phyloP scores from a whole-genome alignment of 257 asterid species.

The Paulownia fortunei region DNA sequence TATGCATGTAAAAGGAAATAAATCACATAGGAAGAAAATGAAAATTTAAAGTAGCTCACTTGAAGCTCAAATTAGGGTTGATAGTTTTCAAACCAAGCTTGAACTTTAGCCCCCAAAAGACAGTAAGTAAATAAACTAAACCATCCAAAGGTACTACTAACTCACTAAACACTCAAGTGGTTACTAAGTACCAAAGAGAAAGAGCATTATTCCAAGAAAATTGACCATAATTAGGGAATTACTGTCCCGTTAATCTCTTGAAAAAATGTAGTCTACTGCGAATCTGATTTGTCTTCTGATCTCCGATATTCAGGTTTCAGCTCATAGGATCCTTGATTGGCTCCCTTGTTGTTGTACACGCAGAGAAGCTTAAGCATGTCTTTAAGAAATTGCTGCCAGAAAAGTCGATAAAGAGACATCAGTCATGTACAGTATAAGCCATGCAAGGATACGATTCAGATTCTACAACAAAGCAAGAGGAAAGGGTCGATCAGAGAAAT shows the following conservation, averaged over 20 bases:
- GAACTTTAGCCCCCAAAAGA: neutral
- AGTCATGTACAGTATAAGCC: neutral
- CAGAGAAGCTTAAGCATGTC: slow-evolving; percentile 88
- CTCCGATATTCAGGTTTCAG: slow-evolving; percentile 87
- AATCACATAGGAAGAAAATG: neutral
- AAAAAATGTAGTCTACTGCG: slow-evolving; percentile 23
- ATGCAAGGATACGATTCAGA: neutral
- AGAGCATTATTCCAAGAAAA: neutral
- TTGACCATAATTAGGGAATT: neutral
- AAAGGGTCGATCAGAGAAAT: neutral
- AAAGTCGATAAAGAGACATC: neutral
- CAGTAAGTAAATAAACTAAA: neutral
- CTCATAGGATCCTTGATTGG: slow-evolving; percentile 90
- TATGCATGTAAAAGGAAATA: too few relatives aligned
- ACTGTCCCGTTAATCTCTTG: neutral
- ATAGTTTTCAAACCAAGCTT: neutral
- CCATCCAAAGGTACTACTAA: neutral
- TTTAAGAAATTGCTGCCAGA: slow-evolving; percentile 83
- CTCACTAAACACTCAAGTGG: neutral
- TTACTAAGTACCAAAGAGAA: neutral
- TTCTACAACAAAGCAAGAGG: neutral
- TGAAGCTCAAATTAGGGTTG: neutral
- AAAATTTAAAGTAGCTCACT: neutral
- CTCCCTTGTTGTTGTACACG: slow-evolving; percentile 85
- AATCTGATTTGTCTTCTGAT: slow-evolving; percentile 51